Evolutionary conservation across 179 eudicot genomes (phyloP).

Genomic region (Vitellaria paradoxa): DNA sequence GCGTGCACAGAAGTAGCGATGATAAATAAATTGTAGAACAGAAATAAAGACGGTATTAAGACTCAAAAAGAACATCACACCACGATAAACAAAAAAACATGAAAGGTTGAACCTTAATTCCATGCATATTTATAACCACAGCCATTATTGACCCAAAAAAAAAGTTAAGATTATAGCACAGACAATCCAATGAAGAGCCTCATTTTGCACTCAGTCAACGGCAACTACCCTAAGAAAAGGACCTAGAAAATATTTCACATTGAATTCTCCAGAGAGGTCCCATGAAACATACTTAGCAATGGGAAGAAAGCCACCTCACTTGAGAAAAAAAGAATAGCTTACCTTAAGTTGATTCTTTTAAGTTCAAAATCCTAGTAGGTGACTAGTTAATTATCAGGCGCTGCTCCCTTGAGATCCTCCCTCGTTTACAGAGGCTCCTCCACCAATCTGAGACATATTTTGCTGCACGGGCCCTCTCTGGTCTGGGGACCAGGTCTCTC

Average conservation of each 20-base stretch:
- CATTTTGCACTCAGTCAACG: not conserved
- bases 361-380: not conserved
- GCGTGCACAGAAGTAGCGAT: too few species aligned
- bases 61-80: not conserved
- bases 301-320: not conserved
- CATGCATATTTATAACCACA: not conserved
- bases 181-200: not conserved
- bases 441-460: conserved; percentile 23
- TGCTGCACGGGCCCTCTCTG: conserved; percentile 29
- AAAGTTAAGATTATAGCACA: not conserved
- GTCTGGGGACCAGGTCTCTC: conserved; percentile 31
- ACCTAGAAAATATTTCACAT: conserved; percentile 2
- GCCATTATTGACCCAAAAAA: not conserved
- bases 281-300: not conserved
- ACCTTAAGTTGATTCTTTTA: not conserved
- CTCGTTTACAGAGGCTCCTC: conserved; percentile 29
- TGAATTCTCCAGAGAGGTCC: not conserved
- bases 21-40: too few species aligned
- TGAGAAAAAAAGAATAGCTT: not conserved
- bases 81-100: not conserved
- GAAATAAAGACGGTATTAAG: too few species aligned
- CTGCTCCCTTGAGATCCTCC: conserved; percentile 10
- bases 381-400: not conserved
- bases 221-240: not conserved
- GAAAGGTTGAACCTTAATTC: not conserved